These are phyloP conservation scores for Catharanthus roseus DNA, from an alignment of 257 asterid species.

Conservation along the genomic window DNA sequence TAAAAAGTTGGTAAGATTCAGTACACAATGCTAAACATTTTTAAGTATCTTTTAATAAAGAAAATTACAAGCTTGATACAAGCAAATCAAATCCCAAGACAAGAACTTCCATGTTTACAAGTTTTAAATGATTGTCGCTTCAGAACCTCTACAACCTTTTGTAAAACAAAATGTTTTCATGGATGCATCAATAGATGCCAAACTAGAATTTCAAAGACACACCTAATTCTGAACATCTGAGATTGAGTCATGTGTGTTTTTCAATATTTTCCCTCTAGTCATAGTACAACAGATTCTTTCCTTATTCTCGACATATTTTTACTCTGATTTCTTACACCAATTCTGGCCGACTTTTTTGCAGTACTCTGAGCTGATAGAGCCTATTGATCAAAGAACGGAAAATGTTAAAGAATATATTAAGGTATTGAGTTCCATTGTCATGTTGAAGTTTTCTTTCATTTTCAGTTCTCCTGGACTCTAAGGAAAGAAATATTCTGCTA, in stretches of 20 bases:
- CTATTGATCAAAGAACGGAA: slow-evolving; percentile 61
- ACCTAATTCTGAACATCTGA: not conserved
- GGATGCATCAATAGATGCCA: not conserved
- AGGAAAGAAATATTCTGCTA: not conserved
- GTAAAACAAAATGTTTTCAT: not conserved
- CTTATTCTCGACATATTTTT: not conserved
- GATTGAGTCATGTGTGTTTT: not conserved
- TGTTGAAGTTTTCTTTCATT: not conserved
- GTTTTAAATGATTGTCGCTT: not conserved
- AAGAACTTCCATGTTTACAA: not conserved
- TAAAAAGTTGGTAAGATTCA: too few relatives aligned
- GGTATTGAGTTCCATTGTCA: slow-evolving; percentile 30
- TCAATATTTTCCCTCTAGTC: not conserved
- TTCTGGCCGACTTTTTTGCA: slow-evolving; percentile 31
- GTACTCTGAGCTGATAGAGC: slow-evolving; percentile 66
- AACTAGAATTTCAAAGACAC: not conserved
- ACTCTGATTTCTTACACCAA: slow-evolving; percentile 10
- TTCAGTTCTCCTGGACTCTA: slow-evolving; percentile 2
- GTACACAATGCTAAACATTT: too few relatives aligned
- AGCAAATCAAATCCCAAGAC: not conserved
- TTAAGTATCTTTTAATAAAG: not conserved
- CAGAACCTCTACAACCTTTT: not conserved
- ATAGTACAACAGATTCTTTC: not conserved
- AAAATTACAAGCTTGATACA: not conserved
- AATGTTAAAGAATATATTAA: slow-evolving; percentile 69